phyloP scores from a whole-genome alignment of 2,329 filamentous ascomycete species.

The Xylariaceae sp. region DNA sequence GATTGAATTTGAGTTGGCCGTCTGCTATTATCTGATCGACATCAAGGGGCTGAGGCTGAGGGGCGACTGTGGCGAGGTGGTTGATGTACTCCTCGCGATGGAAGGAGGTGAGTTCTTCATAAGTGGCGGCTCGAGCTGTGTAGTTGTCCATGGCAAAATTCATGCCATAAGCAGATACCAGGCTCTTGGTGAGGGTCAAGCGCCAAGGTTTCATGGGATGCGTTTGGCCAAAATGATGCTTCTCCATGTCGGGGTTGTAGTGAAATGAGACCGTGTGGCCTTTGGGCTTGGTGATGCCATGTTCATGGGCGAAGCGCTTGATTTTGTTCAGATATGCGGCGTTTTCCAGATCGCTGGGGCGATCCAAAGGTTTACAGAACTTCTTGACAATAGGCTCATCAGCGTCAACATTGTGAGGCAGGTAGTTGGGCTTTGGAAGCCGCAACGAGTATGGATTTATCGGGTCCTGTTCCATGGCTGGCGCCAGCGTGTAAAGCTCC shows the following conservation, averaged over 20 bases:
- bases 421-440: conserved; percentile 56
- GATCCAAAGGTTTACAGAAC: conserved; percentile 45
- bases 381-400: conserved; percentile 50
- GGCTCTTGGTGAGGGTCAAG: conserved; percentile 87
- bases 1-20: conserved; percentile 64
- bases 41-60: conserved; percentile 59
- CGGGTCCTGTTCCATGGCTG: conserved; percentile 37
- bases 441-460: conserved; percentile 42
- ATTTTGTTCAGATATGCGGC: conserved; percentile 54
- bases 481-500: no score
- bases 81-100: conserved; percentile 88
- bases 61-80: conserved; percentile 71
- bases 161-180: conserved; percentile 93
- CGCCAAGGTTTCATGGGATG: conserved; percentile 99
- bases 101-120: conserved; percentile 82
- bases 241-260: conserved; percentile 90
- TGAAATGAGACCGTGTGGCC: conserved; percentile 94
- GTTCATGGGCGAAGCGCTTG: conserved; percentile 51
- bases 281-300: conserved; percentile 73
- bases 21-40: conserved; percentile 60
- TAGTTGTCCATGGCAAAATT: conserved; percentile 97
- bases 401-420: conserved; percentile 49
- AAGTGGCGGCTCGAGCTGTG: conserved; percentile 75
- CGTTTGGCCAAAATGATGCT: conserved; percentile 92
- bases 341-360: conserved; percentile 50